A percentile compares a stretch with the other conserved stretches of the same genome.
These are phyloP conservation scores for Russula olivacea DNA, from an alignment of 768 basidiomycete species.

Conservation along the genomic window DNA sequence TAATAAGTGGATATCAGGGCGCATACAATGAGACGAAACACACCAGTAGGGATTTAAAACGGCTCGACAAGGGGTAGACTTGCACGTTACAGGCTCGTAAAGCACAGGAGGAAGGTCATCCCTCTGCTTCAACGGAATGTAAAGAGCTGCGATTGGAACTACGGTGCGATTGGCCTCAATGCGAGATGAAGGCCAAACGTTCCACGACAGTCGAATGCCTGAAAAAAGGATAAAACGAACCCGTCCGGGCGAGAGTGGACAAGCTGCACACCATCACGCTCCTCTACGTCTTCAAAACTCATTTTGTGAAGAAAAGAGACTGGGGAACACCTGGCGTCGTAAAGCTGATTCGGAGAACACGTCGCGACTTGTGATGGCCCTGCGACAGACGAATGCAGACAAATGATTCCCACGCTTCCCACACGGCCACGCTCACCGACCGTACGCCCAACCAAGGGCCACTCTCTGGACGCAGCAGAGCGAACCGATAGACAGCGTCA, in stretches of 20 bases:
- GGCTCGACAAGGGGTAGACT: conserved; percentile 86
- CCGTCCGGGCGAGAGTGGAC: neutral
- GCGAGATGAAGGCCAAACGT: conserved; percentile 96
- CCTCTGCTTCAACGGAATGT: conserved; percentile 89
- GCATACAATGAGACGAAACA: conserved; percentile 27
- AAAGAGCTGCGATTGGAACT: conserved; percentile 96
- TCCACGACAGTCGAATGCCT: conserved; percentile 97
- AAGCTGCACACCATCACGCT: conserved; percentile 73
- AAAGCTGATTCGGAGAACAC: conserved; percentile 18
- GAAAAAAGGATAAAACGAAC: conserved; percentile 1
- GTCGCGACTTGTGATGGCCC: conserved; percentile 13
- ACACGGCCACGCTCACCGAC: no score
- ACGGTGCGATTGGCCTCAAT: conserved; percentile 98
- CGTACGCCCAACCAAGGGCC: neutral
- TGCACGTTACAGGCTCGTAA: conserved; percentile 98
- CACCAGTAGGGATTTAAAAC: conserved; percentile 98
- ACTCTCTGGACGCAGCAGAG: neutral
- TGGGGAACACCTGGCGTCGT: neutral
- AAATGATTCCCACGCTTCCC: conserved; percentile 9
- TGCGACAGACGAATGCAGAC: neutral
- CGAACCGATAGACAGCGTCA: neutral
- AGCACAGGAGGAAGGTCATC: conserved; percentile 94
- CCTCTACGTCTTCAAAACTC: conserved; percentile 96
- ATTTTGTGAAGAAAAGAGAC: conserved; percentile 26
- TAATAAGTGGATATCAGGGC: conserved; percentile 11